Evolutionary conservation across 2,329 filamentous ascomycete species (phyloP), one percentile per base, ranked within the genome.

Genomic region (Talaromyces sp.): DNA sequence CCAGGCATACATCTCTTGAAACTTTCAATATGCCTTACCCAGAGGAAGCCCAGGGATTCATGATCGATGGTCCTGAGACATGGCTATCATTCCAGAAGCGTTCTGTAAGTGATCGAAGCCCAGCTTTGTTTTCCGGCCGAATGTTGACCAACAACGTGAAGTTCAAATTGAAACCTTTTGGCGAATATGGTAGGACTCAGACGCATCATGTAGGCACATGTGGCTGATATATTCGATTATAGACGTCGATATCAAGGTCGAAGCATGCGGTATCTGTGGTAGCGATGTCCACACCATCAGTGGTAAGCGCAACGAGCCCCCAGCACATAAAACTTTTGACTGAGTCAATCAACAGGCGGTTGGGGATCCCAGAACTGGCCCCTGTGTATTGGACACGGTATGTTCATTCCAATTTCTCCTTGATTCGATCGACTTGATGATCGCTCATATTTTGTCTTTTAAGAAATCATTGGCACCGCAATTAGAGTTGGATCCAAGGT

Each of bases 201-300:
- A 22, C 31, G 3, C 5, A 21, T 46, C 15, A 11, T n/a, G 8
- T 19, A 2, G 7, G 19, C 19, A 1, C 9, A 17, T 10, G 19
- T 43, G 19, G 17, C 57, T 59, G 36, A 59, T 25, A 58, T 7
- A 19, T 21, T 35, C 33, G n/a, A 21, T 19, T 48, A 45, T 50
- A 71, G 91, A 96, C 70, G 84, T 96, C 66, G 91, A 96, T 71
- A 84, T 96, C 75, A 88, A 92, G 79, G 87, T 96, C 67, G 86
- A 91, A 64, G 86, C 84, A 70, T 93, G 89, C 69, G 89, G 89
- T 68, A 81, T 91, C 55, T 91, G 88, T 71, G 84, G 86, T 64
- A 87, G 83, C 64, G 87, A 91, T 68, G 78, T 88, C 50, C 87
- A 89, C 75, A 89, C 84, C 60, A 81, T 89, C 69, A 84, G 73